Base-by-base conservation (phyloP, 2,329 filamentous ascomycete genomes). In the Hortaea werneckii region DNA sequence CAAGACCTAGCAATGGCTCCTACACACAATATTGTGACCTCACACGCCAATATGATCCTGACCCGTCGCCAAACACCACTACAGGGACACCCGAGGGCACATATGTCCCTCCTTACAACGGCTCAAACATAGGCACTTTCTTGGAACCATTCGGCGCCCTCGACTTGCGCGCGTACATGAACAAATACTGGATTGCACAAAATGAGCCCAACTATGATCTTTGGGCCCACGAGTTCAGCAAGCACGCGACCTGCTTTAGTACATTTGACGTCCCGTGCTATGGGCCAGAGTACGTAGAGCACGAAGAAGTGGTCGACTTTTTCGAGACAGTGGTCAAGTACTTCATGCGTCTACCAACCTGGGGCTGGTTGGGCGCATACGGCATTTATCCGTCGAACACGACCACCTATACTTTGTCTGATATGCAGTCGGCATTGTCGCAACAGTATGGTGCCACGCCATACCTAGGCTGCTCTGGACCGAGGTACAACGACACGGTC, bases 1-100 rank as follows among this genome's bases (percentile, higher is more conserved):
- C 20, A 20, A 20, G 20, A 20, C 32, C n/a, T 27, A 55, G 54
- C 52, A 66, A 71, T 65, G 76, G 78, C 40, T 74, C 71, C 0
- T 83, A 78, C 58, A 82, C 78, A 0, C 79, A 83, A 51, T 85
- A 82, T 63, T 84, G 80, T 64, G 80, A 84, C 56, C 59, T 81
- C 42, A 73, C 60, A 43, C 75, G 80, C 0, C 80, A 84, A 61
- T 83, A 80, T 53, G 80, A 83, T 56, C 80, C 79, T 1, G 43
- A 49, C 11, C 61, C 61, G 12, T 72, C 70, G 0, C 79, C 80
- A 27, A 83, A 82, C 63, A 82, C 79, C 5, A 83, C 80, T 5
- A 78, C 71, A 37, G 75, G 76, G 34, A 71, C 68, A 3, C 63
- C 72, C 1, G 69, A 69, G 44, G 78, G 67, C 47, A 69, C 65